These are phyloP conservation scores for Trapa bicornis DNA, from an alignment of 345 rosid species.

Conservation along the genomic window DNA sequence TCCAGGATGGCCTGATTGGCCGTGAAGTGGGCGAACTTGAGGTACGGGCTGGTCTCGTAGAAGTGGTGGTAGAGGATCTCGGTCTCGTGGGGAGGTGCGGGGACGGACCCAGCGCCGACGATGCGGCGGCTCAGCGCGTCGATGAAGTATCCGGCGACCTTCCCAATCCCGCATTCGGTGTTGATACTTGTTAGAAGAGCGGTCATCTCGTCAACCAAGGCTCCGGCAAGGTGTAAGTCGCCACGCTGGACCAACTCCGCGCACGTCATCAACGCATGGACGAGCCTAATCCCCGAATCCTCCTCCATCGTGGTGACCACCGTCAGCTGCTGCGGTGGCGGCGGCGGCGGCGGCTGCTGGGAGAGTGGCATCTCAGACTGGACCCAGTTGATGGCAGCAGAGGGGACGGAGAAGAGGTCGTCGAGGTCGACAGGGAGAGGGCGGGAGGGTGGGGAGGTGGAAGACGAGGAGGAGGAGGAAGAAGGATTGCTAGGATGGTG, in stretches of 20 bases:
- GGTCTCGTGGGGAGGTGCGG: conserved; percentile 19
- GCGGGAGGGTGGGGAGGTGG: too few species aligned
- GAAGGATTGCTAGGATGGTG: too few species aligned
- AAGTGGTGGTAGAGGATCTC: conserved; percentile 69
- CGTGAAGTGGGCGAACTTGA: conserved; percentile 91
- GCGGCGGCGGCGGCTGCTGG: conserved; percentile 10
- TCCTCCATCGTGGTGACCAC: conserved; percentile 43
- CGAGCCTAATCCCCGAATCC: conserved; percentile 66
- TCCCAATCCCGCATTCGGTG: conserved; percentile 51
- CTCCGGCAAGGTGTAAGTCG: conserved; percentile 41
- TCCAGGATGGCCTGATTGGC: conserved; percentile 91
- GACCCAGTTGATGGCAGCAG: too few species aligned
- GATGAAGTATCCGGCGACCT: conserved; percentile 63
- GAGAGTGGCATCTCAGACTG: too few species aligned
- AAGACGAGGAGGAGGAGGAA: too few species aligned
- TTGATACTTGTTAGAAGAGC: conserved; percentile 34
- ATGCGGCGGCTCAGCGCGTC: conserved; percentile 58
- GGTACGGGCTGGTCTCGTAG: conserved; percentile 80
- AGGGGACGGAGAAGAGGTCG: too few species aligned
- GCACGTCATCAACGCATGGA: conserved; percentile 61
- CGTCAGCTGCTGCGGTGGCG: conserved; percentile 14
- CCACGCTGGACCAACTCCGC: conserved; percentile 67
- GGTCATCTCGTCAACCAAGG: conserved; percentile 49
- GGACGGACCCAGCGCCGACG: conserved; percentile 6
- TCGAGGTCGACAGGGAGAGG: too few species aligned